These are phyloP conservation scores for Eustoma russellianum DNA, from an alignment of 257 asterid genomes.

Conservation along the genomic window DNA sequence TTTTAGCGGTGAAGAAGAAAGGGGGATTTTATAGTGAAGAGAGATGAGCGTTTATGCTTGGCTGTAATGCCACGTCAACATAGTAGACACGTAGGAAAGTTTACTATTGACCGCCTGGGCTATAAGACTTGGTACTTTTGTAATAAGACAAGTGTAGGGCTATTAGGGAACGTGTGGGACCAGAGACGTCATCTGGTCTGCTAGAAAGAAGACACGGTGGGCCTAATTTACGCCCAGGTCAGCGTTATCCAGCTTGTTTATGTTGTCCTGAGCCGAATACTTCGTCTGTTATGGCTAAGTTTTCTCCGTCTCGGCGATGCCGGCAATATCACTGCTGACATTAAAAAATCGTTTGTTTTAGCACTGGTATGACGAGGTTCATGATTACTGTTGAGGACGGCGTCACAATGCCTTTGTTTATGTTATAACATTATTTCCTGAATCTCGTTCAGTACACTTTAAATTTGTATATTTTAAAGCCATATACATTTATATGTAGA, in stretches of 20 bases:
- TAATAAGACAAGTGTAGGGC: neutral
- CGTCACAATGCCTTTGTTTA: neutral
- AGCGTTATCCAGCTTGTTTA: constrained; percentile 15
- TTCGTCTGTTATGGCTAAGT: constrained; percentile 5
- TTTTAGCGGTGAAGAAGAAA: constrained; percentile 12
- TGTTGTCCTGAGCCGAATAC: constrained; percentile 18
- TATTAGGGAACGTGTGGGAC: constrained; percentile 16
- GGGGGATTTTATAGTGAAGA: too few species aligned
- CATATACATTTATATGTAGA: too few species aligned
- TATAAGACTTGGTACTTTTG: too few species aligned
- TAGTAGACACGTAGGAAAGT: too few species aligned
- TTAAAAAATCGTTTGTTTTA: neutral
- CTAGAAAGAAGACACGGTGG: constrained; percentile 6
- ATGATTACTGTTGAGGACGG: neutral
- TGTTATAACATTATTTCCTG: neutral
- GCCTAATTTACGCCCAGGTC: constrained; percentile 14
- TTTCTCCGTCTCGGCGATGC: constrained; percentile 25
- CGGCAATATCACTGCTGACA: constrained; percentile 16
- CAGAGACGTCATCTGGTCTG: constrained; percentile 3
- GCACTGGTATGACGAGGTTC: neutral
- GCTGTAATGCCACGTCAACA: too few species aligned
- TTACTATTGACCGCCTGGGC: too few species aligned
- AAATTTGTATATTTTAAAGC: too few species aligned
- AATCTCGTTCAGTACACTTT: too few species aligned
- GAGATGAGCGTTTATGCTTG: neutral